These are phyloP conservation scores for Cladosporium sp. DNA, from an alignment of 2,329 filamentous ascomycete species.

Conservation along the genomic window DNA sequence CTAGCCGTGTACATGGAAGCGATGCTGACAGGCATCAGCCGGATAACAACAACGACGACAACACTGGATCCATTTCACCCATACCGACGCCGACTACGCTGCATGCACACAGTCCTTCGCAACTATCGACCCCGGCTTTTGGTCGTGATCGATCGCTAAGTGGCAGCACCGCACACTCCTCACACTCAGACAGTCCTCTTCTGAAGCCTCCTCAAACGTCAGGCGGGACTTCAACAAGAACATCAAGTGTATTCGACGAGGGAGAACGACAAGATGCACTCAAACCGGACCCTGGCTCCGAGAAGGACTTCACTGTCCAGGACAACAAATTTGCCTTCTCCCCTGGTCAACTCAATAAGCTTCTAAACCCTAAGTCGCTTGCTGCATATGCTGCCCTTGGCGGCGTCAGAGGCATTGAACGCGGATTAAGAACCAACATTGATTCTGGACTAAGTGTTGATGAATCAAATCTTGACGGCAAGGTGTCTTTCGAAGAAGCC, in stretches of 20 bases:
- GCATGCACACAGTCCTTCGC: constrained; percentile 5
- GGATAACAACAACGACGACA: not conserved
- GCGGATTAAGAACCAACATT: constrained; percentile 64
- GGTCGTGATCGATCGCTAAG: constrained; percentile 10
- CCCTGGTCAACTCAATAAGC: constrained; percentile 74
- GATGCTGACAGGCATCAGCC: not conserved
- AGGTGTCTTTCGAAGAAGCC: constrained; percentile 65
- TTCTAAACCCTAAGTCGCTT: constrained; percentile 75
- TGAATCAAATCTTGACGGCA: constrained; percentile 61
- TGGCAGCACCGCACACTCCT: constrained; percentile 8
- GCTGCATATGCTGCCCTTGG: constrained; percentile 71
- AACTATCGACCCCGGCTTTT: constrained; percentile 8
- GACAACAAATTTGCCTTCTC: constrained; percentile 83
- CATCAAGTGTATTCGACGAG: constrained; percentile 1
- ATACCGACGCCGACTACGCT: constrained; percentile 1
- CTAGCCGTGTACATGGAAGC: not conserved
- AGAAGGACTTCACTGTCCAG: constrained; percentile 70
- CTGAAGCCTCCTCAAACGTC: constrained; percentile 9
- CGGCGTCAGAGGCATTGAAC: constrained; percentile 67
- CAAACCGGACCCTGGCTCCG: constrained; percentile 69
- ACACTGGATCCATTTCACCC: constrained; percentile 1
- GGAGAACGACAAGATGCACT: constrained; percentile 54
- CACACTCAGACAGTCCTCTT: constrained; percentile 12
- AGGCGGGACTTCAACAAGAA: not conserved
- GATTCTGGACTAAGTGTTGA: constrained; percentile 65